These are phyloP conservation scores for Luffa aegyptiaca DNA, from an alignment of 306 rosid species.

Conservation along the genomic window DNA sequence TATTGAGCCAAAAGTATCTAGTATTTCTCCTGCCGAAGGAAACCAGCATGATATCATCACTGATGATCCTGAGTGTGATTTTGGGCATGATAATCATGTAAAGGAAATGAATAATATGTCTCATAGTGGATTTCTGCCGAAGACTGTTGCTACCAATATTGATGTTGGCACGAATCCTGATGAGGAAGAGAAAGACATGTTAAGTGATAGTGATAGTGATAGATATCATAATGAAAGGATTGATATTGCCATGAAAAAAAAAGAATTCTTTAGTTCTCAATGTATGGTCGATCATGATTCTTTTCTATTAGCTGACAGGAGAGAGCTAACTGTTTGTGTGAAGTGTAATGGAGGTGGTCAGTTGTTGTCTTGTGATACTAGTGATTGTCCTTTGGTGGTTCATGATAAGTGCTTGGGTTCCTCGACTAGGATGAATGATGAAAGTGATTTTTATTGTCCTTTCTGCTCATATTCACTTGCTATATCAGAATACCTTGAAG, in stretches of 20 bases:
- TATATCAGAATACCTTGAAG: slow-evolving; percentile 44
- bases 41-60: neutral
- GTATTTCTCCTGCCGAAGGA: slow-evolving; percentile 11
- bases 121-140: slow-evolving; percentile 20
- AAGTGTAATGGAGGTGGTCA: slow-evolving; percentile 48
- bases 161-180: slow-evolving; percentile 15
- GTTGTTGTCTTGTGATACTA: slow-evolving; percentile 40
- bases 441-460: slow-evolving; percentile 51
- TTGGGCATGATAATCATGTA: slow-evolving; percentile 18
- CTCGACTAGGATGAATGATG: slow-evolving; percentile 22
- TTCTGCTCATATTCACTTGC: slow-evolving; percentile 50
- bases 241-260: slow-evolving; percentile 30
- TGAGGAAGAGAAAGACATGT: slow-evolving; percentile 17
- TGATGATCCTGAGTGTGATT: slow-evolving; percentile 10
- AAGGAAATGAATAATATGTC: slow-evolving; percentile 12
- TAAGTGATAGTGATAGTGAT: slow-evolving; percentile 27
- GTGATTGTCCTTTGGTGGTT: slow-evolving; percentile 47
- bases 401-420: slow-evolving; percentile 54
- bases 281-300: slow-evolving; percentile 19
- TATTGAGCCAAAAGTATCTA: slow-evolving; percentile 16
- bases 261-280: slow-evolving; percentile 32
- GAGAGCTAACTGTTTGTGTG: slow-evolving; percentile 26
- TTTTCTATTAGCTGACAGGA: slow-evolving; percentile 13
- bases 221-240: slow-evolving; percentile 22
- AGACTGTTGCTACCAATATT: slow-evolving; percentile 20